A percentile compares a stretch with the other conserved stretches of the same genome.
These are phyloP conservation scores for Apophysomyces sp. DNA, from an alignment of 371 early-diverging fungal genomes.

Conservation along the genomic window DNA sequence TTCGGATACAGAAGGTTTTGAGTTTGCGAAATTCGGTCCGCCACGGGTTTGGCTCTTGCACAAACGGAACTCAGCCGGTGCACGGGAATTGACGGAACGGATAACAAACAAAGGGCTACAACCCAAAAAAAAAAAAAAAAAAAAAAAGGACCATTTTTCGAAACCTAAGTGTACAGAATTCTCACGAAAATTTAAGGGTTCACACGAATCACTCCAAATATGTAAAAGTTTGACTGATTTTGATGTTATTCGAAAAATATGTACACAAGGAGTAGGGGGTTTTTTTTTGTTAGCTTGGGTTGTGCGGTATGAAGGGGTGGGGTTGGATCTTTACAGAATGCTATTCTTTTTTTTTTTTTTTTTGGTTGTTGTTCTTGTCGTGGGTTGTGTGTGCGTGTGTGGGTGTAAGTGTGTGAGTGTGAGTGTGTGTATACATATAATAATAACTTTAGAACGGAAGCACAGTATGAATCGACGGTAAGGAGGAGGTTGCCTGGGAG, in stretches of 20 bases:
- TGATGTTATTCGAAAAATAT: not conserved
- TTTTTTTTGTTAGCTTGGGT: not conserved
- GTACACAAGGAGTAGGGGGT: not conserved
- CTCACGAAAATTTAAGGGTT: conserved; percentile 3
- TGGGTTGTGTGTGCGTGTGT: too few species aligned
- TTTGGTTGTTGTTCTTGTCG: too few species aligned
- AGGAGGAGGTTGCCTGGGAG: conserved; percentile 12
- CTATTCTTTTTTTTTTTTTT: not conserved
- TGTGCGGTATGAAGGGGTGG: not conserved
- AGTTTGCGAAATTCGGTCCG: not conserved
- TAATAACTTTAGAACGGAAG: conserved; percentile 12
- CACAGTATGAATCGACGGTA: conserved; percentile 28
- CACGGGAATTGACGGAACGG: conserved; percentile 3
- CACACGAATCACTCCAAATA: not conserved
- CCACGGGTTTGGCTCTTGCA: conserved; percentile 1
- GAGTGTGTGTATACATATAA: too few species aligned
- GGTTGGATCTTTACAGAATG: not conserved
- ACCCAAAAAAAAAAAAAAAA: not conserved
- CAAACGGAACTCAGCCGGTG: conserved; percentile 1
- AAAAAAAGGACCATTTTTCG: too few species aligned
- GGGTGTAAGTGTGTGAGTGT: too few species aligned
- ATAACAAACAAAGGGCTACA: not conserved
- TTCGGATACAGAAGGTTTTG: too few species aligned
- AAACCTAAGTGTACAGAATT: not conserved
- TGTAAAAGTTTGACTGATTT: not conserved